Evolutionary conservation across 495 filamentous ascomycete genomes (phyloP).

Genomic region (Darksidea phi): DNA sequence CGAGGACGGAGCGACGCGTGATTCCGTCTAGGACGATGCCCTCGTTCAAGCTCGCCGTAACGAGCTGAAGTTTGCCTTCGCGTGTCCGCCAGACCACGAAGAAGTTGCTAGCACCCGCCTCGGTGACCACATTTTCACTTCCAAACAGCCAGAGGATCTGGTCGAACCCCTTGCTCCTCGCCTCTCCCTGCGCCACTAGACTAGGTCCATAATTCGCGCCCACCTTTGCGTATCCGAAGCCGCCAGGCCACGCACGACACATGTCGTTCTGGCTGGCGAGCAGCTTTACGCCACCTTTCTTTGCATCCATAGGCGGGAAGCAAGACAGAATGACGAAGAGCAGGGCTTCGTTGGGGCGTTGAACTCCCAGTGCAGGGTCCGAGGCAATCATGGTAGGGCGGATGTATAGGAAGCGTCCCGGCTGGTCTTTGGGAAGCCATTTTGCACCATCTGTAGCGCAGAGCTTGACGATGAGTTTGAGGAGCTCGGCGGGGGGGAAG

Average conservation of each 20-base stretch:
- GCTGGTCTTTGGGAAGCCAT: conserved; percentile 72
- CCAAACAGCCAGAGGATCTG: conserved; percentile 94
- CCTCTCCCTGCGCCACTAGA: conserved; percentile 71
- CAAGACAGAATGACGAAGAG: conserved; percentile 76
- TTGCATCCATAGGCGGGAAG: conserved; percentile 57
- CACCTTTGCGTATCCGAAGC: conserved; percentile 86
- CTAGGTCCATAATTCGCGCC: conserved; percentile 89
- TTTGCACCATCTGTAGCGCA: conserved; percentile 67
- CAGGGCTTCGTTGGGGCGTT: conserved; percentile 75
- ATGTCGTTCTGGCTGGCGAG: conserved; percentile 74
- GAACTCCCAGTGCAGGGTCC: conserved; percentile 74
- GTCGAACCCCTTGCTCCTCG: conserved; percentile 67
- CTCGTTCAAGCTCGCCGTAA: conserved; percentile 79
- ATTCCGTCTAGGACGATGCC: conserved; percentile 83
- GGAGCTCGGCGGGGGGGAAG: conserved; percentile 68
- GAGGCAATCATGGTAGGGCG: conserved; percentile 84
- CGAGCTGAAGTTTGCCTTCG: conserved; percentile 64
- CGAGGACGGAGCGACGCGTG: conserved; percentile 72
- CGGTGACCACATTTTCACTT: conserved; percentile 70
- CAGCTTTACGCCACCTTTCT: conserved; percentile 62
- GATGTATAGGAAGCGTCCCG: conserved; percentile 71
- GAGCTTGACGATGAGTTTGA: conserved; percentile 71
- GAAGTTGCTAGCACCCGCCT: conserved; percentile 91
- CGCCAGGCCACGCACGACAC: conserved; percentile 88
- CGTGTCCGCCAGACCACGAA: conserved; percentile 77